phyloP scores from a whole-genome alignment of 2,329 filamentous ascomycete species.

The Ophiocordyceps sinensis region DNA sequence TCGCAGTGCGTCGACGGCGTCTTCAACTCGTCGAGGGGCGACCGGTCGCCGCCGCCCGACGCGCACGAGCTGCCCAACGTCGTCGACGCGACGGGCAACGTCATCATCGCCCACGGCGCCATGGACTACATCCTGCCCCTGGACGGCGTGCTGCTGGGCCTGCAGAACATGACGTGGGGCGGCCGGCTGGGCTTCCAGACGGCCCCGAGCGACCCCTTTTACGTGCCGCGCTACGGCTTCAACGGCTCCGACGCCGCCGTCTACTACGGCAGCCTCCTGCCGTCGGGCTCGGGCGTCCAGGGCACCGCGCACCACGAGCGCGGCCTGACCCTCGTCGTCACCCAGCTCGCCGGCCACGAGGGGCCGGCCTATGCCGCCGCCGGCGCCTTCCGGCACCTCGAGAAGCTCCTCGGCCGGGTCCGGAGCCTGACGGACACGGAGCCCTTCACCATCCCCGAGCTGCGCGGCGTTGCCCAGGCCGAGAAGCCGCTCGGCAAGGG shows the following conservation, averaged over 20 bases:
- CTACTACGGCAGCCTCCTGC: conserved; percentile 25
- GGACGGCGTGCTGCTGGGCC: conserved; percentile 55
- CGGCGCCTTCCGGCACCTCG: conserved; percentile 56
- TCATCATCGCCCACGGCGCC: conserved; percentile 58
- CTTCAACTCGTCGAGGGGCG: conserved; percentile 7
- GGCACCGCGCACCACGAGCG: conserved; percentile 61
- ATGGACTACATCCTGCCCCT: conserved; percentile 54
- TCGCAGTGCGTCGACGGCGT: conserved; percentile 2
- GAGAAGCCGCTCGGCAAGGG: conserved; percentile 9
- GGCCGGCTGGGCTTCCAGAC: conserved; percentile 55
- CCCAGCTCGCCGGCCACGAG: conserved; percentile 54
- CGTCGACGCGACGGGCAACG: conserved; percentile 58
- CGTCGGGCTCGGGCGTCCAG: conserved; percentile 50
- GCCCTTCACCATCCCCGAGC: conserved; percentile 18
- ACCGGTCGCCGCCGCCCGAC: conserved; percentile 26
- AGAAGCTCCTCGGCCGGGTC: conserved; percentile 61
- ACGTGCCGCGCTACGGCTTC: conserved; percentile 35
- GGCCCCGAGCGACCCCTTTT: conserved; percentile 47
- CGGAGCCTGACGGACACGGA: conserved; percentile 30
- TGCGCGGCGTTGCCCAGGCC: conserved; percentile 7
- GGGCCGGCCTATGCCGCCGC: conserved; percentile 53
- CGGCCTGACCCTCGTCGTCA: conserved; percentile 55
- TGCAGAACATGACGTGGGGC: conserved; percentile 74
- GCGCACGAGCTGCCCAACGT: conserved; percentile 50
- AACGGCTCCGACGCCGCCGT: conserved; percentile 27